Conservation (phyloP, 208 protist species). For the Acanthamoeba royreba region DNA sequence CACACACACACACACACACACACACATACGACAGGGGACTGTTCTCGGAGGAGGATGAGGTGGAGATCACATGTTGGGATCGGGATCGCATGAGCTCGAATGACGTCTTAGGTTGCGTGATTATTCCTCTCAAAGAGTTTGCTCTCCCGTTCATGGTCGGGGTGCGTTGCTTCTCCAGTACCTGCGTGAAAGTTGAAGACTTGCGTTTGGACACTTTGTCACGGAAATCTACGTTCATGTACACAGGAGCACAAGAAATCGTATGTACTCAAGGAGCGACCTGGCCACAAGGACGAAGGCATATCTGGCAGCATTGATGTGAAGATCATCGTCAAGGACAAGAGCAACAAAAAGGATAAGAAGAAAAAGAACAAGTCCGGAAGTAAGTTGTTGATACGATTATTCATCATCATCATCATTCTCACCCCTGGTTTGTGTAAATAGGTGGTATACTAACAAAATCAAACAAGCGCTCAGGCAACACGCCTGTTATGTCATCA, state of each 20-base stretch:
- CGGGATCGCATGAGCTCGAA: conserved; percentile 8
- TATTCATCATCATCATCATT: too few relatives aligned
- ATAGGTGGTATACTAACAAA: too few relatives aligned
- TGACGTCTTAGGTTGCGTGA: neutral
- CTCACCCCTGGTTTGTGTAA: too few relatives aligned
- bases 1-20: too few relatives aligned
- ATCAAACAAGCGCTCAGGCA: too few relatives aligned
- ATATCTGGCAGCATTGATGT: neutral
- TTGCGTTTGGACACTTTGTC: too few relatives aligned
- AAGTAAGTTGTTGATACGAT: neutral
- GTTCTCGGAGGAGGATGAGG: neutral
- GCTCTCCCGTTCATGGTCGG: conserved; percentile 15
- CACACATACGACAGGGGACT: too few relatives aligned
- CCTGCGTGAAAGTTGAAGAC: too few relatives aligned
- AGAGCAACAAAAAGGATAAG: neutral
- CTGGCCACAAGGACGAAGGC: neutral
- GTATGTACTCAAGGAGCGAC: neutral
- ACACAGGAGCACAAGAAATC: neutral
- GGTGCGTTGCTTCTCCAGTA: too few relatives aligned
- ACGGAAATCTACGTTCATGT: neutral
- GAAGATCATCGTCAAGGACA: conserved; percentile 19
- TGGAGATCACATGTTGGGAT: neutral
- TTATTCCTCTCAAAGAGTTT: neutral
- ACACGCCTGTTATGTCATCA: too few relatives aligned
- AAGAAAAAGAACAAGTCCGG: neutral